These are phyloP conservation scores for Amoebophrya sp. DNA, from an alignment of 169 alveolate species.

Conservation along the genomic window DNA sequence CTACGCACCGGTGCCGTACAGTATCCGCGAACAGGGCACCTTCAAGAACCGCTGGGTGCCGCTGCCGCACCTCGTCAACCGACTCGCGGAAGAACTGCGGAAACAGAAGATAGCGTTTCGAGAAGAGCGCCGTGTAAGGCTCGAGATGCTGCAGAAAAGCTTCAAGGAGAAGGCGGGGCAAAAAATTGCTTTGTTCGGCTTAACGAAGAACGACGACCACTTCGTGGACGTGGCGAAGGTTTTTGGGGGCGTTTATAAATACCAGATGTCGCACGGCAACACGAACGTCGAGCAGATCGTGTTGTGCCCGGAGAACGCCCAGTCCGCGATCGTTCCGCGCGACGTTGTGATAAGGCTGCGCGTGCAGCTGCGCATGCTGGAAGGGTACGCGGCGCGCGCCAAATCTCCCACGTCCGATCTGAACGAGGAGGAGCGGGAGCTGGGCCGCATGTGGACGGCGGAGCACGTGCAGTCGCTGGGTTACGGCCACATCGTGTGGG, in stretches of 20 bases:
- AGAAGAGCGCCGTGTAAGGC: too few relatives aligned
- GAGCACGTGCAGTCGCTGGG: background rate
- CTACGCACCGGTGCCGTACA: background rate
- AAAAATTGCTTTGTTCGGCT: background rate
- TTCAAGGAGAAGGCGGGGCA: background rate
- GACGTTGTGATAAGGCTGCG: too few relatives aligned
- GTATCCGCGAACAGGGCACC: background rate
- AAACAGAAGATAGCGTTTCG: background rate
- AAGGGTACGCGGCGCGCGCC: background rate
- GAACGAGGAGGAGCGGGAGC: background rate
- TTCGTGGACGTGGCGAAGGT: too few relatives aligned
- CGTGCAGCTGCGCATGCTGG: background rate
- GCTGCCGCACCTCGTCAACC: background rate
- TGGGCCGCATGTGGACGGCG: background rate
- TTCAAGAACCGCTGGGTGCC: background rate
- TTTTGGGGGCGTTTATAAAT: too few relatives aligned
- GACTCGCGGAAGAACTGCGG: background rate
- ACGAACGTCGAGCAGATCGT: too few relatives aligned
- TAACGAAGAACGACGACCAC: too few relatives aligned
- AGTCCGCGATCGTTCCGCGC: too few relatives aligned
- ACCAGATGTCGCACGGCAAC: too few relatives aligned
- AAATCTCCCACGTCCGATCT: background rate
- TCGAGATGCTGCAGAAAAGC: background rate
- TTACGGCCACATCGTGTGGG: background rate
- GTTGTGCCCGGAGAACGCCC: too few relatives aligned